These are phyloP conservation scores for Aspergillus carlsbadensis DNA, from an alignment of 495 filamentous ascomycete genomes.

Conservation along the genomic window DNA sequence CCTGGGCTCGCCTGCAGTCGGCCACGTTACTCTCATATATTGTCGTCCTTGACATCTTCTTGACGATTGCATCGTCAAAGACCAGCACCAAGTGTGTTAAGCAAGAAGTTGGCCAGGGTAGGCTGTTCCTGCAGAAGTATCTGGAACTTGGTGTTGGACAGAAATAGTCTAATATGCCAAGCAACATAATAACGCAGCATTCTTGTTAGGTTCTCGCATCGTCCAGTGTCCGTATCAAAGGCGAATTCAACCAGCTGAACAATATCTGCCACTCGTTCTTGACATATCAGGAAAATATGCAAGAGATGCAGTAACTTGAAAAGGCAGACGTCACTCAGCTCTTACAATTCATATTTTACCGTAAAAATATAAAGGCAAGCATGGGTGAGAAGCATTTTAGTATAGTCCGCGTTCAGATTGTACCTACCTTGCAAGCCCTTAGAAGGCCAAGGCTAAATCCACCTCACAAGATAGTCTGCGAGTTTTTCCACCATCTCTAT, in stretches of 20 bases:
- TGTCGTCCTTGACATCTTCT: no score
- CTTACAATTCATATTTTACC: background rate
- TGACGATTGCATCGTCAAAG: background rate
- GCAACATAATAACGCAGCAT: background rate
- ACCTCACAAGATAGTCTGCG: background rate
- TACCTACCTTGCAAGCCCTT: background rate
- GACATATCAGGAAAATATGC: background rate
- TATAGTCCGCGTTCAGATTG: background rate
- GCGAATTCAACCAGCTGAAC: background rate
- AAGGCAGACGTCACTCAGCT: background rate
- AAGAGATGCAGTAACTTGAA: background rate
- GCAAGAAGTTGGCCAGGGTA: background rate
- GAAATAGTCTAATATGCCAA: slow-evolving; percentile 1
- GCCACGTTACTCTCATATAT: no score
- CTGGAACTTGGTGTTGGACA: background rate
- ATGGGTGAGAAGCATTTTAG: background rate
- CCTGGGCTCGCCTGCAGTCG: no score
- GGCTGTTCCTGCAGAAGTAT: slow-evolving; percentile 1
- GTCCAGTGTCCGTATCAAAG: background rate
- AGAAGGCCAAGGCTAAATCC: background rate
- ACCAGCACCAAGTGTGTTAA: background rate
- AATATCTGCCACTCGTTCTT: slow-evolving; percentile 1
- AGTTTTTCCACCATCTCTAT: background rate
- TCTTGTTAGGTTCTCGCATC: background rate
- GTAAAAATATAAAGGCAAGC: background rate